Evolutionary conservation across 768 basidiomycete species (phyloP).

Genomic region (Xanthoconium purpureum): DNA sequence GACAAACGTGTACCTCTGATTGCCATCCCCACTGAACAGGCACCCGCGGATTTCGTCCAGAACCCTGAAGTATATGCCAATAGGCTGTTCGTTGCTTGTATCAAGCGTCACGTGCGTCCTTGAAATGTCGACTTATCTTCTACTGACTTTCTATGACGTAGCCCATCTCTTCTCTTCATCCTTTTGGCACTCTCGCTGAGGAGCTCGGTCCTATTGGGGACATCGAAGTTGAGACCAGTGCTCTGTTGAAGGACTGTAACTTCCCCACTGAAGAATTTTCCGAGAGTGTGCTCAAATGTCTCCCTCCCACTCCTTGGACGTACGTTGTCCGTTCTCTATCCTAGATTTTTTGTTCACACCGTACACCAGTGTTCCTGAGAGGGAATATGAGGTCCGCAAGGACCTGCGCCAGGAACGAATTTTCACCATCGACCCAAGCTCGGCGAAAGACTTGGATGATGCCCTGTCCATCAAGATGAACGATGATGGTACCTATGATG

Average conservation of each 20-base stretch:
- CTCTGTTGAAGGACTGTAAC: constrained; percentile 96
- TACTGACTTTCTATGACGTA: constrained; percentile 32
- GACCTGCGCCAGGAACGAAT: constrained; percentile 82
- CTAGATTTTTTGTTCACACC: constrained; percentile 9
- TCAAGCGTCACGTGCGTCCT: constrained; percentile 88
- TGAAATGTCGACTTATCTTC: constrained; percentile 6
- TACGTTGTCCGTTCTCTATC: constrained; percentile 36
- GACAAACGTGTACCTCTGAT: constrained; percentile 98
- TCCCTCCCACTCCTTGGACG: constrained; percentile 95
- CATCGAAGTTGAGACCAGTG: constrained; percentile 96
- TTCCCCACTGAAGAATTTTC: constrained; percentile 98
- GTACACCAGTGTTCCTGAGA: constrained; percentile 70
- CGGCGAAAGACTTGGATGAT: constrained; percentile 92
- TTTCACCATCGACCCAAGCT: constrained; percentile 90
- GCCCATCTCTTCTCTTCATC: constrained; percentile 96
- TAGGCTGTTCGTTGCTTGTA: constrained; percentile 94
- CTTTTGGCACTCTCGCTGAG: constrained; percentile 97
- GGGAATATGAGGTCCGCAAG: constrained; percentile 82
- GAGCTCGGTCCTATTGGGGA: constrained; percentile 99
- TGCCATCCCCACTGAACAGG: constrained; percentile 98
- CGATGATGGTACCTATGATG: constrained; percentile 89
- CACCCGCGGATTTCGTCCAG: constrained; percentile 93
- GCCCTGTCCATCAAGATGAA: constrained; percentile 86
- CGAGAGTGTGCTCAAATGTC: constrained; percentile 91
- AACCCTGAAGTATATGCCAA: constrained; percentile 88